Evolutionary conservation across 106 monocot genomes (phyloP), one percentile per base, ranked within the genome.

Genomic region (Narthecium ossifragum): DNA sequence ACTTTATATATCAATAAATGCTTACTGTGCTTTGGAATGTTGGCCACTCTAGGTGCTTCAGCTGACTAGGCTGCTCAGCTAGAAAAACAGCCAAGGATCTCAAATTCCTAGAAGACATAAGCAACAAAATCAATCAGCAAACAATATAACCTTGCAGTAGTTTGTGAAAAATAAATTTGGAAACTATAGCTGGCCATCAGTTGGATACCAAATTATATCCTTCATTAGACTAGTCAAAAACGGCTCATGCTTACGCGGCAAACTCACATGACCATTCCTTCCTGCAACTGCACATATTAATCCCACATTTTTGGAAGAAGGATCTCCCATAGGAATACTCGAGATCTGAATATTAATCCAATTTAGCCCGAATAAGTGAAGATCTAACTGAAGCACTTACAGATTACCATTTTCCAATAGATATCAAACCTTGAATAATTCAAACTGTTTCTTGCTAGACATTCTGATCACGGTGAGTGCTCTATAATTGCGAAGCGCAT

Each of bases 21-120:
- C 68, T 46, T 61, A 94, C 94, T 73, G 86, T 94, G 72, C 57
- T 72, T 56, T 83, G 80, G 51, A 94, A 80, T 15, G 73, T 59
- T 31, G 94, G 94, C 94, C 94, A 94, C 27, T 94, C 94, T 39
- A 94, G 80, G 65, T 80, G 69, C 70, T 90, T 89, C 73, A 94
- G 51, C 41, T 94, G 94, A 72, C 83, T 86, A 9, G 94, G 89
- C 68, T 94, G 94, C 63, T 85, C 86, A 31, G 70, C 69, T 46
- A 94, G 68, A 75, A 94, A 94, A 2, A 55, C 32, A 24, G 60
- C 70, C 31, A 90, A 71, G 18, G 63, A 68, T 71, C 56, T 86
- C 24, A 86, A 54, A 52, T 70, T 55, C 85, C 94, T 94, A 61
- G 26, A 62, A 14, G 38, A 33, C 26, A 62, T 6, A 47, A 28